Base-by-base conservation (phyloP, 306 rosid genomes). In the Rosa chinensis region DNA sequence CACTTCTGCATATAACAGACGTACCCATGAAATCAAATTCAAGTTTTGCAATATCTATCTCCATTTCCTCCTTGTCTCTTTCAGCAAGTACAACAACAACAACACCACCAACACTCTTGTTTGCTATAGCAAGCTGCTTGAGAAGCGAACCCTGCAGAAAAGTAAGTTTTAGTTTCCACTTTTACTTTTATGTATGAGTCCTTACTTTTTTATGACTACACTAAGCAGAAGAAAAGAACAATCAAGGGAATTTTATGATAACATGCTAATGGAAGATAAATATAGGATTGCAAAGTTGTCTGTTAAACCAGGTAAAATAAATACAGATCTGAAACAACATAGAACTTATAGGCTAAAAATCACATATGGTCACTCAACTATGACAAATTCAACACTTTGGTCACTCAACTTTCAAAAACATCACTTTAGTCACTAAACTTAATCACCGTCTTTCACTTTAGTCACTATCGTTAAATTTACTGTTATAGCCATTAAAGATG, bases 61-160 rank as follows among this genome's bases (percentile, higher is more conserved):
- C 97, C 99, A 94, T 94, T 84, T 94, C 97, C 88, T 92, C 99
- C 88, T 94, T 94, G 82, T 94, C 99, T 89, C 92, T 89, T 86
- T 94, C 99, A 52, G 99, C 99, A 87, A 92, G 99, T 74, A 94
- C 97, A 73, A 94, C 99, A 71, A 94, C 90, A 68, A 94, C 93
- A 47, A 97, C 97, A 62, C 99, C 99, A 52, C 97, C 99, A 48
- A 94, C 71, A 79, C 99, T 94, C 90, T 89, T 89, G 82, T 94
- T 94, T 81, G 99, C 99, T 53, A 94, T 92, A 62, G 97, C 97
- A 45, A 94, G 88, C 89, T 94, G 99, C 90, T 94, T 94, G 83
- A 94, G 76, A 83, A 94, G 99, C 75, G 99, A 94, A 75, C 99
- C 97, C 99, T 94, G 77, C 84, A 83, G 67, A 74, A 78, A 80